Evolutionary conservation across 1,284 basidiomycete genomes (phyloP), one percentile per base, ranked within the genome.

Genomic region (Tylopilus sp.): DNA sequence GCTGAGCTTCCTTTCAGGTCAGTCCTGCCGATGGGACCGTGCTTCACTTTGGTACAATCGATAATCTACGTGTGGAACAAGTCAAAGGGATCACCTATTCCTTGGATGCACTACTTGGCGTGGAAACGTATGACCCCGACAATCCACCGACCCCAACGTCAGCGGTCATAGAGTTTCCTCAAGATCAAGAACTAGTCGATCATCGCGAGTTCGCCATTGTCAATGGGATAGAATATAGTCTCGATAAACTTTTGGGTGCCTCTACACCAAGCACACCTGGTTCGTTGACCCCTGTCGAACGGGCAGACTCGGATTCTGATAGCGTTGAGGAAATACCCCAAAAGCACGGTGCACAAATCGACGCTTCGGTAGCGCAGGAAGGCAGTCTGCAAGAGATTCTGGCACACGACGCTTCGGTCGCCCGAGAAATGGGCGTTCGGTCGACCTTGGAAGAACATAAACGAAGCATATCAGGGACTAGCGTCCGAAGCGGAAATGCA

Each of bases 11-110:
- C 9, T 36, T 36, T 18, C 55, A 88, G 85, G 87, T 95, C 53
- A 93, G 90, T 51, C 96, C 97, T 0, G 93, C 96, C 0, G 96
- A 99, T 60, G 97, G 96, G 10, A 87, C 78, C 2, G 81, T 99
- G 3, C 75, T 99, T 31, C 96, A 99, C 66, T 94, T 95, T 59
- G 97, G 96, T 23, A 83, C 84, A 2, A 91, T 99, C 57, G 72
- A 79, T 46, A 84, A 86, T 54, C 81, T 86, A 37, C 82, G 84
- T 26, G 92, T 99, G 37, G 95, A 97, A 67, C 95, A 98, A 71
- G 93, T 99, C 63, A 99, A 99, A 70, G 96, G 96, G 15, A 86
- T 97, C 56, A 98, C 93, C 1, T 98, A 98, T 64, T 97, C 93
- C 7, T 79, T 99, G 21, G 89, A 96, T 57, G 94, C 95, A 0